phyloP scores from a whole-genome alignment of 208 protist genomes.

The Strigomonas oncopelti region DNA sequence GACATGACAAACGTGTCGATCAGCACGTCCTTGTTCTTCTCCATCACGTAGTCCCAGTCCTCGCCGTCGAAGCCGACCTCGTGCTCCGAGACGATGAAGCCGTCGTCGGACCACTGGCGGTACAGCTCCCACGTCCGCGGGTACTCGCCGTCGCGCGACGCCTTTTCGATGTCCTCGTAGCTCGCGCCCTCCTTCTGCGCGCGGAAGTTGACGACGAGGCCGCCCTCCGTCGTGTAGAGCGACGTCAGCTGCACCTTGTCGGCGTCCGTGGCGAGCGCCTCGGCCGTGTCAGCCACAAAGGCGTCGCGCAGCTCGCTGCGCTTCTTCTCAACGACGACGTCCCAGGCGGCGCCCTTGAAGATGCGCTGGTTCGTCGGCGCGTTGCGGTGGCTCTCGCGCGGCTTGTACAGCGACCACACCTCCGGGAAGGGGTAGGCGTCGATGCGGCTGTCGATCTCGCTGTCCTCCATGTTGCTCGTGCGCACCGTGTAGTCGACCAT shows the following conservation, averaged over 20 bases:
- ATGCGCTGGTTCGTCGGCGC: slow-evolving; percentile 18
- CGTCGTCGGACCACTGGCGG: slow-evolving; percentile 14
- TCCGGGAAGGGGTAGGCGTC: slow-evolving; percentile 24
- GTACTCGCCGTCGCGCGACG: slow-evolving; percentile 23
- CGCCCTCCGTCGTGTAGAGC: slow-evolving; percentile 28
- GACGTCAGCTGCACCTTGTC: slow-evolving; percentile 19
- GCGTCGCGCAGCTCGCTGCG: slow-evolving; percentile 18
- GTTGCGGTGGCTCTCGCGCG: slow-evolving; percentile 23
- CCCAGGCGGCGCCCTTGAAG: slow-evolving; percentile 22
- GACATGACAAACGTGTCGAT: slow-evolving; percentile 23
- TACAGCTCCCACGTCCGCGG: slow-evolving; percentile 27
- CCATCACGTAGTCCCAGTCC: slow-evolving; percentile 58
- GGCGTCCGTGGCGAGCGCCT: slow-evolving; percentile 13
- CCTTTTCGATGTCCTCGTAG: slow-evolving; percentile 20
- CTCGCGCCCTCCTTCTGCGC: slow-evolving; percentile 25
- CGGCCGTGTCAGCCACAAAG: slow-evolving; percentile 28
- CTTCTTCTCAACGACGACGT: slow-evolving; percentile 16
- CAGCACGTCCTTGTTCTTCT: slow-evolving; percentile 31
- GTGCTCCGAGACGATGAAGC: slow-evolving; percentile 34
- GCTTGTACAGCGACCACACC: slow-evolving; percentile 51
- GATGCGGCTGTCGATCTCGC: slow-evolving; percentile 26
- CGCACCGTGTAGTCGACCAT: slow-evolving; percentile 22
- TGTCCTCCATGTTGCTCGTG: slow-evolving; percentile 18
- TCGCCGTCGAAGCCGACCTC: slow-evolving; percentile 53
- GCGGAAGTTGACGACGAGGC: slow-evolving; percentile 38